Evolutionary conservation across 169 alveolate species (phyloP).

Genomic region (Plasmodium ovale): DNA sequence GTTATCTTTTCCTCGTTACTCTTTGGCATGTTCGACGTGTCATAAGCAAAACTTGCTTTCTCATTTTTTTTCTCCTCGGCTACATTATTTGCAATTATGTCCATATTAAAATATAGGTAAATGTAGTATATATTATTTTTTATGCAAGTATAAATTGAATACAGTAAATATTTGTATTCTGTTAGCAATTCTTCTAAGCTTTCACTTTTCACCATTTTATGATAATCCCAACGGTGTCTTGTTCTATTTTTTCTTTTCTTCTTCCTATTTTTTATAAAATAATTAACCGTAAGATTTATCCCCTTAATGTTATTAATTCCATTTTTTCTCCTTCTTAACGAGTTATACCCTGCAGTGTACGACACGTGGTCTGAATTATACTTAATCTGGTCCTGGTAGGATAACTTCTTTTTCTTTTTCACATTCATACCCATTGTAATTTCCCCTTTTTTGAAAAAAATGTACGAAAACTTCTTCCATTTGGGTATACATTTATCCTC

Average conservation of each 20-base stretch:
- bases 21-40: background rate
- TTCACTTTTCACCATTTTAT: background rate
- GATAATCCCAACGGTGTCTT: background rate
- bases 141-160: constrained; percentile 29
- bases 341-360: background rate
- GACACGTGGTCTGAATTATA: background rate
- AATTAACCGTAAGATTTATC: background rate
- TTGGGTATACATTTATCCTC: background rate
- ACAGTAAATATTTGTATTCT: constrained; percentile 57
- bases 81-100: constrained; percentile 10
- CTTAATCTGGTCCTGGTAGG: background rate
- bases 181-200: constrained; percentile 1
- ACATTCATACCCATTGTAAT: background rate
- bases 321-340: background rate
- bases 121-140: constrained; percentile 56
- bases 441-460: background rate
- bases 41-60: background rate
- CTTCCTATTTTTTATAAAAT: background rate
- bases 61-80: background rate
- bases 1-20: background rate
- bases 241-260: background rate
- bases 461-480: background rate
- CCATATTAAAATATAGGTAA: constrained; percentile 64
- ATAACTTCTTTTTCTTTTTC: background rate
- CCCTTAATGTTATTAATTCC: background rate